phyloP scores from a whole-genome alignment of 768 basidiomycete species.

The Mycena belliarum region DNA sequence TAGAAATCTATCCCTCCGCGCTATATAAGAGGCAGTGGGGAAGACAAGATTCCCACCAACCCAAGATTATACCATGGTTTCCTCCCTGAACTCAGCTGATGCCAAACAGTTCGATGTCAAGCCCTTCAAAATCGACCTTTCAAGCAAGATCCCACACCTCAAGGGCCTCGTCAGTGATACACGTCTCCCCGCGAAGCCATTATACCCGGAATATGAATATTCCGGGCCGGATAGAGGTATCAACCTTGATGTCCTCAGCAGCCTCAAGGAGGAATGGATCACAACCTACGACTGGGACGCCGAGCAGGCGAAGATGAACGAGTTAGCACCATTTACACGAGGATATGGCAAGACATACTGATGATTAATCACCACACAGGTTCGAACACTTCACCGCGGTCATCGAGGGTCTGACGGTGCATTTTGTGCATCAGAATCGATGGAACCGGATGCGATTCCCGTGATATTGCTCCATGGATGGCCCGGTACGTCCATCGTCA shows the following conservation, averaged over 20 bases:
- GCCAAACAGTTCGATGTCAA: not conserved
- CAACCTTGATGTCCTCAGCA: constrained; percentile 2
- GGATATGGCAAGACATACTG: too few species aligned
- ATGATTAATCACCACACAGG: not conserved
- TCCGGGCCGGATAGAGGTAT: constrained; percentile 3
- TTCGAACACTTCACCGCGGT: constrained; percentile 14
- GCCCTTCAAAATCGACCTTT: constrained; percentile 2
- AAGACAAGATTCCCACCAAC: too few species aligned
- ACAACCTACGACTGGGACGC: constrained; percentile 1
- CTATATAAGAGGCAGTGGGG: too few species aligned
- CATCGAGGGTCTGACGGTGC: constrained; percentile 16
- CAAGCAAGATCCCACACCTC: not conserved
- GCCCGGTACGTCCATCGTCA: not conserved
- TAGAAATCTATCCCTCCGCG: too few species aligned
- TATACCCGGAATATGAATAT: too few species aligned
- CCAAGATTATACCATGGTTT: too few species aligned
- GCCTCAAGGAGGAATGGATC: constrained; percentile 1
- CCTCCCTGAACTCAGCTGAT: too few species aligned
- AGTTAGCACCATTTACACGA: not conserved
- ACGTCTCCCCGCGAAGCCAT: not conserved
- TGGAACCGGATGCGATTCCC: constrained; percentile 9
- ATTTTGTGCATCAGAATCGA: constrained; percentile 13
- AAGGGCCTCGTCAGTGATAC: not conserved
- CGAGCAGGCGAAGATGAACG: constrained; percentile 1
- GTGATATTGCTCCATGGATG: constrained; percentile 16